Base-by-base conservation (phyloP, 495 filamentous ascomycete genomes). In the Penicillium ucsense region DNA sequence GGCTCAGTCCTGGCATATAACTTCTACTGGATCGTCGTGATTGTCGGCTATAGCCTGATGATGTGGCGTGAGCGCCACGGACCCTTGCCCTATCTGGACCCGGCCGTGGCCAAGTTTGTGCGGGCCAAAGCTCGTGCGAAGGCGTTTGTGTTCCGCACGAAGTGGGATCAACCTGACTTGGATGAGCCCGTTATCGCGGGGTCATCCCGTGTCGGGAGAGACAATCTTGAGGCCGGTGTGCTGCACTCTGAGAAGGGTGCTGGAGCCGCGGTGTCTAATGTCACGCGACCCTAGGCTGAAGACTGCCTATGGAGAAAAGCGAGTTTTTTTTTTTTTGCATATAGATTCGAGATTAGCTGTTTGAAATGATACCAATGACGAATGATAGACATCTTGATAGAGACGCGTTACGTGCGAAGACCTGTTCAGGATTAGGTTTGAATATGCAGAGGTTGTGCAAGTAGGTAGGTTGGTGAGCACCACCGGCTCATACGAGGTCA, bases 1-100 rank as follows among this genome's bases (percentile, higher is more conserved):
- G 86, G 74, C 6, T 74, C 72, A 0, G 84, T 92, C 35, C 80
- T 96, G 49, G 80, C 83, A 4, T 96, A 96, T 68, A 94, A 95
- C 56, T 29, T 94, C 4, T 96, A 94, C 71, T 96, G 74, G 69
- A 78, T 94, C 10, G 41, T 40, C 12, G 53, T 67, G 5, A 63
- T 62, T 43, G 28, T 63, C 9, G 55, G 46, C 33, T 62, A 57
- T 29, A 50, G 34, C 0, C 20, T 50, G 46, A 62, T 65, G 62
- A 43, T 57, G 30, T 58, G 55, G 37, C 51, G 56, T 11, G 62
- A 65, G 52, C 47, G 48, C 3, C 45, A 49, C 2, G 62, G 60
- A 6, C 10, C 46, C 12, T 34, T 63, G 8, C 60, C 60, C 2
- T 35, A 54, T 41, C 46, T 63, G 33, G 57, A 63, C 43, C 57